Conservation (phyloP, 176 grass and related monocot genomes). For the Oropetium thomaeum region DNA sequence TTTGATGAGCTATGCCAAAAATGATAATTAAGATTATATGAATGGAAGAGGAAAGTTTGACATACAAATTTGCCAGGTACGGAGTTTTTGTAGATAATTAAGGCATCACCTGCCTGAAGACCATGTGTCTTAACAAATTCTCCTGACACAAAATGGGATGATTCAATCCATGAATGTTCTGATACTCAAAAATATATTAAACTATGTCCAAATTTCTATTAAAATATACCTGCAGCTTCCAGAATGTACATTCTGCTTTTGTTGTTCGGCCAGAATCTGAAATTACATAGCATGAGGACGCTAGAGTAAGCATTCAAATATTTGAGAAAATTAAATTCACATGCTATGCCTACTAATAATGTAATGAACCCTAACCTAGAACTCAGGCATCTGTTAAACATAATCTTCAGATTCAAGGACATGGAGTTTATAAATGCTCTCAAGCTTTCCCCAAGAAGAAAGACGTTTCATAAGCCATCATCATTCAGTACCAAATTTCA, state of each 20-base stretch:
- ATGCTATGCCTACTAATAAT: not conserved
- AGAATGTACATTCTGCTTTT: constrained; percentile 95
- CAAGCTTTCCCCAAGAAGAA: constrained; percentile 32
- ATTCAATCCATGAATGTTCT: not conserved
- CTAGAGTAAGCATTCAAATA: constrained; percentile 3
- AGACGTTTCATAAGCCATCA: not conserved
- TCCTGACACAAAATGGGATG: constrained; percentile 35
- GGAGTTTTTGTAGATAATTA: constrained; percentile 61
- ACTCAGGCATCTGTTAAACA: not conserved
- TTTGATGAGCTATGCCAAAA: not conserved
- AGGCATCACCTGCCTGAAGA: constrained; percentile 65
- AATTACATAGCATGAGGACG: not conserved
- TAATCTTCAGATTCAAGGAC: not conserved
- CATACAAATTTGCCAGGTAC: constrained; percentile 63
- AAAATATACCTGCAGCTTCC: constrained; percentile 66
- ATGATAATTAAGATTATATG: not conserved
- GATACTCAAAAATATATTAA: not conserved
- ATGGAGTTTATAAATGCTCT: not conserved
- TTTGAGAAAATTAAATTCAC: not conserved
- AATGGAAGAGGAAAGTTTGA: not conserved
- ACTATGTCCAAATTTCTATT: not conserved
- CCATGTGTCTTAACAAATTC: constrained; percentile 82
- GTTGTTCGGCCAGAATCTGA: constrained; percentile 97
- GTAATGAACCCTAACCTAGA: not conserved
- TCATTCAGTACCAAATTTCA: not conserved